Evolutionary conservation across 768 basidiomycete genomes (phyloP).

Genomic region (Termitomyces sp.): DNA sequence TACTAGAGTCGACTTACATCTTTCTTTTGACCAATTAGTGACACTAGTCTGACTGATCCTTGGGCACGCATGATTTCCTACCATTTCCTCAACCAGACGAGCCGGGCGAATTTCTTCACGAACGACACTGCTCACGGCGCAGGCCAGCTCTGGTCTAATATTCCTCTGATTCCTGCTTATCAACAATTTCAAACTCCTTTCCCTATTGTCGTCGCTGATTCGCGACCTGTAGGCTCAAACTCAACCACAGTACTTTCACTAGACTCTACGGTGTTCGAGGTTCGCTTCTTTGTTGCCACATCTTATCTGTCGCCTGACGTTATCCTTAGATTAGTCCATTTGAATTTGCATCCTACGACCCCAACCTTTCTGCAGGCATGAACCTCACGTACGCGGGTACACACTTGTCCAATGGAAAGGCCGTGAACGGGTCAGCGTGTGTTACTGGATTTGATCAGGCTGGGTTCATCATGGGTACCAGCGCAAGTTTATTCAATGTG

Average conservation of each 20-base stretch:
- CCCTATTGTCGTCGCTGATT: slow-evolving; percentile 63
- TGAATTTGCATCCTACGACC: slow-evolving; percentile 76
- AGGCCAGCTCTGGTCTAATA: slow-evolving; percentile 67
- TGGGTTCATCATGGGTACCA: slow-evolving; percentile 73
- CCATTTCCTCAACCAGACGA: slow-evolving; percentile 72
- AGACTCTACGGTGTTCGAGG: slow-evolving; percentile 57
- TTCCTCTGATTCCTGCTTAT: slow-evolving; percentile 51
- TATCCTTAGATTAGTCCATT: slow-evolving; percentile 51
- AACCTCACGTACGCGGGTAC: slow-evolving; percentile 68
- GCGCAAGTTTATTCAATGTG: slow-evolving; percentile 68
- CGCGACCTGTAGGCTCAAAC: slow-evolving; percentile 46
- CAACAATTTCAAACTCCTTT: slow-evolving; percentile 53
- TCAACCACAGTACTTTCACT: slow-evolving; percentile 37
- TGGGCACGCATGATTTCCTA: slow-evolving; percentile 68
- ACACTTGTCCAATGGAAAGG: slow-evolving; percentile 52
- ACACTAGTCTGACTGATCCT: slow-evolving; percentile 64
- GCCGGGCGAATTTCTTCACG: slow-evolving; percentile 56
- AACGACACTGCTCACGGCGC: slow-evolving; percentile 64
- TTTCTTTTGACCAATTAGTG: slow-evolving; percentile 31
- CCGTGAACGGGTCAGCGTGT: slow-evolving; percentile 57
- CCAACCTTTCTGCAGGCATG: slow-evolving; percentile 66
- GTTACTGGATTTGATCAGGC: slow-evolving; percentile 74
- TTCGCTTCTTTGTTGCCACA: slow-evolving; percentile 22
- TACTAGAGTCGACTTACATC: neutral
- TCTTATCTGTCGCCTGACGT: neutral